Evolutionary conservation across 2,329 filamentous ascomycete genomes (phyloP).

Genomic region (Penicillium sp.): DNA sequence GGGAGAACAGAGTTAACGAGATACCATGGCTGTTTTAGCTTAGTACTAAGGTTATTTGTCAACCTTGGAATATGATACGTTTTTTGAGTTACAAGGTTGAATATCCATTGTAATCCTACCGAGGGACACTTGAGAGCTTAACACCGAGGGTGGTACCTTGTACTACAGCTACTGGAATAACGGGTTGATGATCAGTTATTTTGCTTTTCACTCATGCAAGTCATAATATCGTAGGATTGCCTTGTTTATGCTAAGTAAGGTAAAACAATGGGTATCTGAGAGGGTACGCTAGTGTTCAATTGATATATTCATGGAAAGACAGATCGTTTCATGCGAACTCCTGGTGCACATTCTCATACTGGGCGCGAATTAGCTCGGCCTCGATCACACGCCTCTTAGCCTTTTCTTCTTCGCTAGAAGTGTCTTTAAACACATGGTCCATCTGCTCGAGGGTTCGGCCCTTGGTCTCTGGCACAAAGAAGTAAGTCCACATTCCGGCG

Average conservation of each 20-base stretch:
- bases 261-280: neutral
- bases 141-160: conserved; percentile 2
- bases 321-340: conserved; percentile 11
- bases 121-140: conserved; percentile 5
- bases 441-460: conserved; percentile 57
- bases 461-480: conserved; percentile 59
- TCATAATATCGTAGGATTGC: neutral
- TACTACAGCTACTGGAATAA: conserved; percentile 9
- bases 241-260: neutral
- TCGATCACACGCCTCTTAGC: conserved; percentile 34
- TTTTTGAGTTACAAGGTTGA: neutral
- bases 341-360: conserved; percentile 11
- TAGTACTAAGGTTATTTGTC: neutral
- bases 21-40: conserved; percentile 5
- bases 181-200: neutral
- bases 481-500: conserved; percentile 51
- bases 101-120: neutral
- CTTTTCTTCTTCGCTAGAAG: conserved; percentile 32
- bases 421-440: conserved; percentile 47
- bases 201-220: neutral
- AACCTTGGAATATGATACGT: neutral
- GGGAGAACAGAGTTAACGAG: neutral
- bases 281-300: neutral
- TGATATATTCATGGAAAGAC: neutral
- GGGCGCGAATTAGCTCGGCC: conserved; percentile 24